phyloP scores from a whole-genome alignment of 768 basidiomycete species.

The Botryobasidium botryosum region DNA sequence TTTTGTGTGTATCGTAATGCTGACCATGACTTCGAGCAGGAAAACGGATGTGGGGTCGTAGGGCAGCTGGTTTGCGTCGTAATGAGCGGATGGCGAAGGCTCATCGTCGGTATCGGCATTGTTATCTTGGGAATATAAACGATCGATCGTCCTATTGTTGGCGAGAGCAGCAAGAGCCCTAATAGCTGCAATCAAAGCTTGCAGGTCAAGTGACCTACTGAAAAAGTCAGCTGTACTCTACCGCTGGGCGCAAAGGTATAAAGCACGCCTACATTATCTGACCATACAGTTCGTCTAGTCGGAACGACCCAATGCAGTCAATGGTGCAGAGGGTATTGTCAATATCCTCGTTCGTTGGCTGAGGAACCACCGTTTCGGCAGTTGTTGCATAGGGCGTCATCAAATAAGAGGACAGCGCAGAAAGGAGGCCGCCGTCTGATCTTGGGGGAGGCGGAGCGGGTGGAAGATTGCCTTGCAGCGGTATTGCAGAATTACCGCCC shows the following conservation, averaged over 20 bases:
- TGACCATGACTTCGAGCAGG: conserved; percentile 87
- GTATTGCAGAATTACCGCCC: conserved; percentile 86
- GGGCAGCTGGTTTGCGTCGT: conserved; percentile 27
- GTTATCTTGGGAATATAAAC: neutral
- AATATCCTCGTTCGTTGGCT: conserved; percentile 79
- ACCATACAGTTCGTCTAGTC: conserved; percentile 82
- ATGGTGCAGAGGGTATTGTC: conserved; percentile 91
- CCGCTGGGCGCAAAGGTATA: no score
- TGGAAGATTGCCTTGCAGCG: conserved; percentile 52
- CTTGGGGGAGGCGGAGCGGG: conserved; percentile 34
- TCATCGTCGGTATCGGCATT: conserved; percentile 2
- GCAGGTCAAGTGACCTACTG: conserved; percentile 34
- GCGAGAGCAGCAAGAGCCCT: conserved; percentile 80
- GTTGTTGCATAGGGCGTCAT: conserved; percentile 81
- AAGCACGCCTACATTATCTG: conserved; percentile 63
- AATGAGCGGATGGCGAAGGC: neutral
- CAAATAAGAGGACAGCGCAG: conserved; percentile 86
- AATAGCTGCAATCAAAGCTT: conserved; percentile 68
- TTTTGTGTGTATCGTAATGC: conserved; percentile 60
- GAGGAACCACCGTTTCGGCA: conserved; percentile 59
- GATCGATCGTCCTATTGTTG: conserved; percentile 71
- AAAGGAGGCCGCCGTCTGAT: conserved; percentile 77
- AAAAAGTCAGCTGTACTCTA: neutral
- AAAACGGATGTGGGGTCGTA: conserved; percentile 95
- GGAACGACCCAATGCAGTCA: conserved; percentile 87